These are phyloP conservation scores for Phaeosphaeriaceae sp. DNA, from an alignment of 2,329 filamentous ascomycete species.

Conservation along the genomic window DNA sequence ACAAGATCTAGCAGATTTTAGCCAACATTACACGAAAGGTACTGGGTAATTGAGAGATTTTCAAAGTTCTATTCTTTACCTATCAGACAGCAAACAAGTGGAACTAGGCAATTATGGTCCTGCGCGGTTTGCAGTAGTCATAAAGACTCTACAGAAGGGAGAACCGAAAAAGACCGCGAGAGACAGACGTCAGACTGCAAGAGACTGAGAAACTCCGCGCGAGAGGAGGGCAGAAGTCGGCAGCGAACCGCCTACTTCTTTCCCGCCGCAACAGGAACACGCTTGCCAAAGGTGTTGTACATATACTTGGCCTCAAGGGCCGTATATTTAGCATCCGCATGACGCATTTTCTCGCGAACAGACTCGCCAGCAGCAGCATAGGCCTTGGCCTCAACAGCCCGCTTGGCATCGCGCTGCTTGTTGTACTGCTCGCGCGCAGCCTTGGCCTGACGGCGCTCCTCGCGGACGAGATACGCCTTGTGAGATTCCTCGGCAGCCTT, in stretches of 20 bases:
- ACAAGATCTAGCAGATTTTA: no score
- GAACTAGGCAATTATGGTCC: no score
- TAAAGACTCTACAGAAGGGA: no score
- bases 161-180: no score
- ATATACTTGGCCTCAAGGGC: background rate
- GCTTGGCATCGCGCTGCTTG: background rate
- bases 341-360: conserved; percentile 1
- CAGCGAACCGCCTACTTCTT: background rate
- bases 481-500: background rate
- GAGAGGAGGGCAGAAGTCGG: no score
- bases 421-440: background rate
- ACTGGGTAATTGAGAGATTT: no score
- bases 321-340: background rate
- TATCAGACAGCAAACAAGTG: no score
- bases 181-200: no score
- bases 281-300: background rate
- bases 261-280: background rate
- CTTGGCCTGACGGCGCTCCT: background rate
- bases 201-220: no score
- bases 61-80: no score
- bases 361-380: background rate
- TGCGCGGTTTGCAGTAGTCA: no score
- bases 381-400: background rate
- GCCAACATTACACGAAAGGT: no score
- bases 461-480: background rate